These are phyloP conservation scores for Tetradesmus lagerheimii DNA, from an alignment of 139 green algal species.

Conservation along the genomic window DNA sequence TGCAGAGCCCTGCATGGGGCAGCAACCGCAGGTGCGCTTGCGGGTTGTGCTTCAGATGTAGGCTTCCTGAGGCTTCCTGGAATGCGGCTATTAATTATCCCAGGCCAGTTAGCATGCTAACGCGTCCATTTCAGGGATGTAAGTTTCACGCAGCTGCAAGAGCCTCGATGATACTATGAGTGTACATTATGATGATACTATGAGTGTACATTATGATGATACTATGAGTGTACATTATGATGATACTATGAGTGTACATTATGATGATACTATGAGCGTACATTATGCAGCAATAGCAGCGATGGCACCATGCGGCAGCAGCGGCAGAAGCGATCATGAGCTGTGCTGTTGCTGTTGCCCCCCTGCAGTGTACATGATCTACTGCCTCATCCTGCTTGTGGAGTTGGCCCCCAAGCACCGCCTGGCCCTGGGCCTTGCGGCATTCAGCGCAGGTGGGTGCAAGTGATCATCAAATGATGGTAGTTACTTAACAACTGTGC, in stretches of 20 bases:
- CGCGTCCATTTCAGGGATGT: no score
- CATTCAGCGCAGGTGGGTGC: not conserved
- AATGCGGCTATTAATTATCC: not conserved
- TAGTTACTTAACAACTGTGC: not conserved
- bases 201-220: no score
- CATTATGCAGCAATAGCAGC: not conserved
- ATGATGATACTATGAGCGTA: no score
- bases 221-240: no score
- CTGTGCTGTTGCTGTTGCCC: not conserved
- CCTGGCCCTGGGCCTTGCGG: slow-evolving; percentile 1
- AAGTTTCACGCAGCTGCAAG: no score
- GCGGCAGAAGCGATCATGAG: not conserved
- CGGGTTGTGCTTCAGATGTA: not conserved
- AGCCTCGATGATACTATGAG: no score
- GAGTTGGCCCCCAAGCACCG: not conserved
- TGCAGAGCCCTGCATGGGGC: not conserved
- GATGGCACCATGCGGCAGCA: not conserved
- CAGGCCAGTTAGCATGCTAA: not conserved
- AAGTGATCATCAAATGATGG: no score
- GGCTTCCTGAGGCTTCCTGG: not conserved
- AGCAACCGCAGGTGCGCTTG: not conserved
- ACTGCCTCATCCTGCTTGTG: slow-evolving; percentile 32
- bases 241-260: no score
- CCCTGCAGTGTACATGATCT: slow-evolving; percentile 12
- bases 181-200: no score